These are phyloP conservation scores for Arthrobotrys entomopaga DNA, from an alignment of 2,329 filamentous ascomycete genomes.

Conservation along the genomic window DNA sequence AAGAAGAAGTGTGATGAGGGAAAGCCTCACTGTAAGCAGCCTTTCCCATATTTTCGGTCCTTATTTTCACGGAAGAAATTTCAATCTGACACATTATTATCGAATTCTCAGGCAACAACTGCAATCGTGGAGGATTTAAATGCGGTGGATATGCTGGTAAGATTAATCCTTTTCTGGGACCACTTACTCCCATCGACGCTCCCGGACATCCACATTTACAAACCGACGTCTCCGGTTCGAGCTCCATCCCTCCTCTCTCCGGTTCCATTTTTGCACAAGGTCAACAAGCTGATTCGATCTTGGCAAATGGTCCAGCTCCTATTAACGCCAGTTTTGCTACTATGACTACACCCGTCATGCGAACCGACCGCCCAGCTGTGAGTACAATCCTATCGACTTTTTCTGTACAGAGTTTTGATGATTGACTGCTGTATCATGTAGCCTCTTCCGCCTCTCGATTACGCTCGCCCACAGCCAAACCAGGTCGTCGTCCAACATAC, in stretches of 20 bases:
- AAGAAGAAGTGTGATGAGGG: conserved; percentile 99
- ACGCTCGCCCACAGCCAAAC: conserved; percentile 26
- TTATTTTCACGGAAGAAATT: neutral
- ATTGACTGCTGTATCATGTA: conserved; percentile 1
- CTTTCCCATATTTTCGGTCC: neutral
- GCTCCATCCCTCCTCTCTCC: conserved; percentile 28
- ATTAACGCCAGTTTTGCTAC: conserved; percentile 53
- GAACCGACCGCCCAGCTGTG: conserved; percentile 43
- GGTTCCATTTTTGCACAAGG: conserved; percentile 53
- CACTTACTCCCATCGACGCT: conserved; percentile 75
- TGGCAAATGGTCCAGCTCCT: conserved; percentile 54
- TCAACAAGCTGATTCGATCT: conserved; percentile 55
- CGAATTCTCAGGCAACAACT: conserved; percentile 77
- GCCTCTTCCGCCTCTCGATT: conserved; percentile 48
- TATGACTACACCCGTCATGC: conserved; percentile 42
- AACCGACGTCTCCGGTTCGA: conserved; percentile 40
- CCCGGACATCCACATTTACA: conserved; percentile 60
- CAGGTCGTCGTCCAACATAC: conserved; percentile 41
- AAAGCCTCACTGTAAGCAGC: conserved; percentile 82
- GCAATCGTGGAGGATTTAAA: conserved; percentile 85
- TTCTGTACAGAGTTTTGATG: conserved; percentile 1
- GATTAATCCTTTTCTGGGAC: conserved; percentile 77
- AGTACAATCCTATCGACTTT: conserved; percentile 13
- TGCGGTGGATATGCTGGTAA: conserved; percentile 90
- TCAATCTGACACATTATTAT: conserved; percentile 27